These are phyloP conservation scores for Peronosclerospora sorghi DNA, from an alignment of 352 stramenopile genomes.

Conservation along the genomic window DNA sequence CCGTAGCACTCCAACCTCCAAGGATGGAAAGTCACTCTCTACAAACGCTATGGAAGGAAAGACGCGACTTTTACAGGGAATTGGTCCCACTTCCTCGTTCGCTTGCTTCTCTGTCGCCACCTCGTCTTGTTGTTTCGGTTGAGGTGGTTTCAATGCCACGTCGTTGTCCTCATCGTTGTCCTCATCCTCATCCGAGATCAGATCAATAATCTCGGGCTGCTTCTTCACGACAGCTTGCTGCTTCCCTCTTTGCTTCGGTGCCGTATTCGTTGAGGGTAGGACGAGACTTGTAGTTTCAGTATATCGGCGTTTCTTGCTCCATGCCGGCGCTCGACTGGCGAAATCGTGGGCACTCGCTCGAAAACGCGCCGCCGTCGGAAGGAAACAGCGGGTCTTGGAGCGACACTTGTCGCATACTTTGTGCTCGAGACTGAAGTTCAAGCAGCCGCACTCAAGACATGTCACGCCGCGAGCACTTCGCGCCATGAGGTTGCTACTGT, in stretches of 20 bases:
- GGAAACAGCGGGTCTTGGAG: slow-evolving; percentile 1
- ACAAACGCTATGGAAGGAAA: slow-evolving; percentile 18
- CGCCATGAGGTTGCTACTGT: no score
- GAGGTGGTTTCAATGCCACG: background rate
- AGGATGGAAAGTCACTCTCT: slow-evolving; percentile 26
- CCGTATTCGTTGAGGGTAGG: background rate
- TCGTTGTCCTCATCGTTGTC: slow-evolving; percentile 4
- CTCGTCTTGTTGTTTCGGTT: slow-evolving; percentile 1
- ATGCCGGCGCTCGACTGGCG: background rate
- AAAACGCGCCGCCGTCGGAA: slow-evolving; percentile 4
- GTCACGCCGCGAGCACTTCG: slow-evolving; percentile 19
- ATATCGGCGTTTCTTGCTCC: slow-evolving; percentile 7
- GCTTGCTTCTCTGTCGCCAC: background rate
- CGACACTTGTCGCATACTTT: slow-evolving; percentile 26
- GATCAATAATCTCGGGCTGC: slow-evolving; percentile 14
- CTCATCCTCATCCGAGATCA: slow-evolving; percentile 17
- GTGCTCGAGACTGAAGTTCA: slow-evolving; percentile 28
- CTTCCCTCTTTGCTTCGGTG: background rate
- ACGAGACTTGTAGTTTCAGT: no score
- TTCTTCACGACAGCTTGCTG: slow-evolving; percentile 1
- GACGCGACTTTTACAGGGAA: slow-evolving; percentile 17
- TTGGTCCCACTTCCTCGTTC: background rate
- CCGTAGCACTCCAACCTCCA: slow-evolving; percentile 6
- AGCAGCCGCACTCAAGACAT: slow-evolving; percentile 32
- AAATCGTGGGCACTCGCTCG: background rate